Conservation (phyloP, 176 grass and related monocot genomes). For the Urochloa ruziziensis region DNA sequence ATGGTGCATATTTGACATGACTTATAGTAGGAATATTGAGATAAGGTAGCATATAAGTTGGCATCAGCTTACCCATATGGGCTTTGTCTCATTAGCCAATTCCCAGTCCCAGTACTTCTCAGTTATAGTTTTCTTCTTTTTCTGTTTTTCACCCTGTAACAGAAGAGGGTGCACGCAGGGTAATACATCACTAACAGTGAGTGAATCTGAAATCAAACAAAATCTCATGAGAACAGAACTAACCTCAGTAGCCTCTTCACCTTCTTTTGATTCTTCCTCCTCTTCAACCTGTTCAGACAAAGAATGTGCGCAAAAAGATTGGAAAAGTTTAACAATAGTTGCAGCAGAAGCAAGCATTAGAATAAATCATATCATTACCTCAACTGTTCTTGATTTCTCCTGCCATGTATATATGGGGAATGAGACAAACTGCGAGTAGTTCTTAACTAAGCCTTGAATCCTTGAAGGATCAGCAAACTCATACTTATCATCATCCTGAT, state of each 20-base stretch:
- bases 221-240: slow-evolving; percentile 23
- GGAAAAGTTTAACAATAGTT: not conserved
- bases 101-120: slow-evolving; percentile 99
- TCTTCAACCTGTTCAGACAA: slow-evolving; percentile 64
- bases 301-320: not conserved
- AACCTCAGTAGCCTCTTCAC: slow-evolving; percentile 63
- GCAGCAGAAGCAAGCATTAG: not conserved
- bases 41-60: not conserved
- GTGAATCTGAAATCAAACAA: not conserved
- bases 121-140: slow-evolving; percentile 88
- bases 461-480: slow-evolving; percentile 74
- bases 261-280: slow-evolving; percentile 72
- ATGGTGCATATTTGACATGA: not conserved
- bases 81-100: slow-evolving; percentile 84
- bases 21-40: not conserved
- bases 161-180: not conserved
- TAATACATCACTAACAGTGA: not conserved
- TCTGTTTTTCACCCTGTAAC: slow-evolving; percentile 66
- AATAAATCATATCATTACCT: slow-evolving; percentile 37
- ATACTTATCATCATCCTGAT: slow-evolving; percentile 81
- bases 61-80: slow-evolving; percentile 70
- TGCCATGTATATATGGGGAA: slow-evolving; percentile 97
- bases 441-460: slow-evolving; percentile 87
- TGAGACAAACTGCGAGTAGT: slow-evolving; percentile 90
- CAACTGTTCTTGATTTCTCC: slow-evolving; percentile 88